Evolutionary conservation across 371 early-diverging fungal genomes (phyloP), one percentile per base, ranked within the genome.

Genomic region (Mucor ambiguus): DNA sequence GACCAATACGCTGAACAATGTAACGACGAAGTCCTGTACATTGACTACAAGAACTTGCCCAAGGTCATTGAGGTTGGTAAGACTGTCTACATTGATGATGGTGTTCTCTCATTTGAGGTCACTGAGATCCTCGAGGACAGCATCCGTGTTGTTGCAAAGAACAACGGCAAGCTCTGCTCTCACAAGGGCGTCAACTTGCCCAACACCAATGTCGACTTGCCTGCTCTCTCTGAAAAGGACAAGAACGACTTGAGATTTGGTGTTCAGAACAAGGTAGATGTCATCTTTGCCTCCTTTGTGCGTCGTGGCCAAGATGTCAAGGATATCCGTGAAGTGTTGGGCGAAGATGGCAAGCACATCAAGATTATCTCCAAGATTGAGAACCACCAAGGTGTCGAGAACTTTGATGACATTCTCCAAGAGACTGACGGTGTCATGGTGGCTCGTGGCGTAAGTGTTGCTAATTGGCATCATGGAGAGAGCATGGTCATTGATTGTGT

Each of bases 371-470:
- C 92, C 72, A 97, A 97, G 88, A 96, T 97, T 69, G 99, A 99
- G 84, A 95, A 92, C 69, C 90, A 93, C 69, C 93, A 96, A 83
- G 99, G 96, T 52, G 90, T 99, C 28, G 85, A 90, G 68, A 99
- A 99, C 86, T 94, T 99, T 87, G 95, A 96, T 72, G 98, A 96
- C 72, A 99, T 99, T 70, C 81, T 98, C 41, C 80, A 72, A 38
- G 98, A 88, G 56, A 92, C 98, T 11, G 99, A 99, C 83, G 99
- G 98, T 66, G 89, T 99, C 67, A 99, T 99, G 99, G 93, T 99
- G 61, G 99, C 99, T 38, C 92, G 99, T 75, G 99, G 99, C 60
- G 79, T 79, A 79, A 69, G 76, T 52, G n/a, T n/a, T 30, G 30
- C 2, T 30, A 30, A 5, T 5, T 30, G 30, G 3, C 30, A 5